Evolutionary conservation across 768 basidiomycete species (phyloP), one percentile per base, ranked within the genome.

Genomic region (Hericium erinaceus): DNA sequence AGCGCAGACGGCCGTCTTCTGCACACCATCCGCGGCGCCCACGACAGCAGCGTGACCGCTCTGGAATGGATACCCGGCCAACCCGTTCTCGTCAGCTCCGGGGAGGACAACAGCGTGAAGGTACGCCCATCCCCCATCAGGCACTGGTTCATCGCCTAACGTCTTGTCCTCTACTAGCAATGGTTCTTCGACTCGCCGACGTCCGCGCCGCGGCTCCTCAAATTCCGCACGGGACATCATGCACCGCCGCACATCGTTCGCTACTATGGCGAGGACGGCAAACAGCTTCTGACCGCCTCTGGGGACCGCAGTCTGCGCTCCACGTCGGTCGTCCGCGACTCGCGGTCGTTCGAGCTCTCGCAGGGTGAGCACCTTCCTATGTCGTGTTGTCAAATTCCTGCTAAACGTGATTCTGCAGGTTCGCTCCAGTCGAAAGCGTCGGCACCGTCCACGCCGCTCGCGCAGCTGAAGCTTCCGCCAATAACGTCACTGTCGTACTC

Each of bases 221-320:
- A 98, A 74, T 92, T 82, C 69, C 83, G 97, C 49, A 87, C 92
- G 0, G 97, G 97, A 39, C 97, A 99, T 65, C 89, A 89, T 61
- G 79, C 84, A 0, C 93, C 97, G 16, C 94, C 94, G 0, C 87
- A 94, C 67, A 77, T 94, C 18, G 92, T 99, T 52, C 80, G 95
- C 56, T 98, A 92, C 70, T 98, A 97, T 69, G 95, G 95, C 12
- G 85, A 89, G n/a, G 95, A 99, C 65, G 97, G 97, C 2, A 99
- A 99, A 72, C 87, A 92, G 60, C 73, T 99, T 8, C 71, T 99
- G 49, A 94, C 91, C 4, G 87, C 92, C 4, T 94, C 92, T 2
- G 74, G 87, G 57, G 97, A 99, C 69, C 84, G 94, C 38, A 89
- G 89, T 62, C 72, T 99, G 54, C 79, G 97, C 39, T 92, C 84